phyloP scores from a whole-genome alignment of 2,329 filamentous ascomycete species.

The Thelonectria discophora region DNA sequence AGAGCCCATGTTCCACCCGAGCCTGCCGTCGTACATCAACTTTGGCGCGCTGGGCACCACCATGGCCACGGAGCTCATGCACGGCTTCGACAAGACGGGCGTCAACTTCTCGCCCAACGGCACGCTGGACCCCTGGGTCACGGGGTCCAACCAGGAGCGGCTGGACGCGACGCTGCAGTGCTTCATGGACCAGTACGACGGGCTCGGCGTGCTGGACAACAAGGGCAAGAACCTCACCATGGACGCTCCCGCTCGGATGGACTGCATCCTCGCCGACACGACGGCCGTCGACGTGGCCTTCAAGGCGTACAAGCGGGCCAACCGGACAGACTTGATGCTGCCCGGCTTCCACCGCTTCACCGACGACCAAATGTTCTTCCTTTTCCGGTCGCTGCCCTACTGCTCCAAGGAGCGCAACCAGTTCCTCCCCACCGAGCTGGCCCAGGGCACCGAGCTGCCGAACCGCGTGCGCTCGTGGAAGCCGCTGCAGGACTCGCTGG shows the following conservation, averaged over 20 bases:
- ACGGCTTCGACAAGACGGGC: slow-evolving; percentile 26
- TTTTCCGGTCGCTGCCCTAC: slow-evolving; percentile 66
- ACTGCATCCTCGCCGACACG: slow-evolving; percentile 22
- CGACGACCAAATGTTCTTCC: slow-evolving; percentile 69
- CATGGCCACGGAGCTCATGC: slow-evolving; percentile 23
- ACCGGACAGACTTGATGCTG: slow-evolving; percentile 44
- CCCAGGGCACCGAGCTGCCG: slow-evolving; percentile 1
- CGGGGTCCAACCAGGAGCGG: neutral
- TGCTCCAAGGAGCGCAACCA: slow-evolving; percentile 46
- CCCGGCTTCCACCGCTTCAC: slow-evolving; percentile 63
- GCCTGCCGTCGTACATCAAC: slow-evolving; percentile 20
- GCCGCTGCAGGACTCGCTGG: slow-evolving; percentile 22
- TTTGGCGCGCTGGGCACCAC: slow-evolving; percentile 28
- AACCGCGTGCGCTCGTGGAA: slow-evolving; percentile 31
- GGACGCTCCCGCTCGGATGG: slow-evolving; percentile 6
- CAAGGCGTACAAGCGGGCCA: slow-evolving; percentile 61
- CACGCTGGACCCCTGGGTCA: slow-evolving; percentile 63
- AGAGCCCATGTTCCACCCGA: slow-evolving; percentile 19
- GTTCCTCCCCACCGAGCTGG: neutral
- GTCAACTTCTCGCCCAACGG: slow-evolving; percentile 54
- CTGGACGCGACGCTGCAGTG: slow-evolving; percentile 13
- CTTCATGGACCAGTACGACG: slow-evolving; percentile 25
- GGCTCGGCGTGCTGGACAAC: neutral
- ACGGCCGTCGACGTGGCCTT: slow-evolving; percentile 63
- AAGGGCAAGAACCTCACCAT: slow-evolving; percentile 31